These are phyloP conservation scores for Trichoderma harzianum DNA, from an alignment of 2,329 filamentous ascomycete genomes.

Conservation along the genomic window DNA sequence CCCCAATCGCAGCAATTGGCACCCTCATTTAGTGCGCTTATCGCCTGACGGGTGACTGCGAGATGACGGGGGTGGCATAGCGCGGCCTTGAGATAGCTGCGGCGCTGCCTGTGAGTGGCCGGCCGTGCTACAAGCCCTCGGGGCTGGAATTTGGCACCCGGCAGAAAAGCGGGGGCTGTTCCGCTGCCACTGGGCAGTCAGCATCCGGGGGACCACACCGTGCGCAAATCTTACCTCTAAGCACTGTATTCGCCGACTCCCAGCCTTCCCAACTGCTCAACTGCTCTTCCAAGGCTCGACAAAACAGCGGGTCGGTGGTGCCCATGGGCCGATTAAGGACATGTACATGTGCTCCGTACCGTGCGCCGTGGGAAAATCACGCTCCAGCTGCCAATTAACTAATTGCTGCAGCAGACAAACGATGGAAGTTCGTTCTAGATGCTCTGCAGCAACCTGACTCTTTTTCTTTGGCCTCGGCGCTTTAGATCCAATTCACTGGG, in stretches of 20 bases:
- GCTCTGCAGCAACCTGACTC: neutral
- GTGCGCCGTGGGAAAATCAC: neutral
- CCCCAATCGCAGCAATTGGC: neutral
- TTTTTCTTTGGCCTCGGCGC: neutral
- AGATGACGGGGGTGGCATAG: constrained; percentile 2
- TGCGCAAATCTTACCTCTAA: accelerated
- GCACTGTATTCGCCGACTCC: neutral
- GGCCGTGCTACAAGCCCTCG: neutral
- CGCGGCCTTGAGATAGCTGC: neutral
- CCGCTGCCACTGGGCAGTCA: neutral
- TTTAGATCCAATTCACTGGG: neutral
- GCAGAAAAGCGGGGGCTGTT: neutral
- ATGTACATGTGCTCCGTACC: constrained; percentile 2
- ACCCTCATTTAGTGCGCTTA: neutral
- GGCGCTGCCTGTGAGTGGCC: neutral
- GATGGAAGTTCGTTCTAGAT: neutral
- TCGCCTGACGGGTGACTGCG: neutral
- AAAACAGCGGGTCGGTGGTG: neutral
- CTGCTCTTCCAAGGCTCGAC: neutral
- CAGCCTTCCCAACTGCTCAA: neutral
- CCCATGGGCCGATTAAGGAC: constrained; percentile 13
- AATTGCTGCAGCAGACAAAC: neutral
- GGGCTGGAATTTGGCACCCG: constrained; percentile 5
- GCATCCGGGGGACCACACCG: neutral
- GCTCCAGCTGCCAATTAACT: neutral